These are phyloP conservation scores for Arthroderma sp. DNA, from an alignment of 2,329 filamentous ascomycete genomes.

Conservation along the genomic window DNA sequence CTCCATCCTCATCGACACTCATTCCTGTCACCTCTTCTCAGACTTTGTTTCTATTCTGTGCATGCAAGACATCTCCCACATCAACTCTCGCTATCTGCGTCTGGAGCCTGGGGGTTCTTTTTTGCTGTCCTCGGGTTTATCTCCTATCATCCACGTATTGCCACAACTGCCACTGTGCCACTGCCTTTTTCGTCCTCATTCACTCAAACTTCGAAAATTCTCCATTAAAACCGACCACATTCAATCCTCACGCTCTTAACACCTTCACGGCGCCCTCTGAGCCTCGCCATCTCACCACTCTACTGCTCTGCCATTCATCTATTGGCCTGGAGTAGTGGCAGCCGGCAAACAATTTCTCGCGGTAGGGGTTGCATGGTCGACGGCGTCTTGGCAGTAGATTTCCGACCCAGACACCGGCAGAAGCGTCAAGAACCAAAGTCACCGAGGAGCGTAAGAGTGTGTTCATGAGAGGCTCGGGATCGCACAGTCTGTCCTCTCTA, in stretches of 20 bases:
- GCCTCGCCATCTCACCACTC: neutral
- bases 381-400: neutral
- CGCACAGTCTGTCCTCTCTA: neutral
- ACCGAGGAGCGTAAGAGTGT: neutral
- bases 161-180: constrained; percentile 2
- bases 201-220: neutral
- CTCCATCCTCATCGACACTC: neutral
- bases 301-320: neutral
- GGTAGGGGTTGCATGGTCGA: neutral
- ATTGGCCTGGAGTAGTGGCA: neutral
- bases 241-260: neutral
- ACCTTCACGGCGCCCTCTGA: neutral
- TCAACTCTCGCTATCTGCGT: neutral
- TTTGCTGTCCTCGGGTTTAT: neutral
- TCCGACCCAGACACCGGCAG: neutral
- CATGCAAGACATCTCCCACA: neutral
- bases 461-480: neutral
- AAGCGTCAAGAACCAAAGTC: neutral
- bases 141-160: neutral
- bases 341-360: neutral
- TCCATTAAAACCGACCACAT: neutral
- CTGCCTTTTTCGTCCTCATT: neutral
- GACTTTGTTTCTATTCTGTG: neutral
- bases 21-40: neutral
- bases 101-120: neutral